A percentile compares a stretch with the other conserved stretches of the same genome.
These are phyloP conservation scores for Lentinula sp. DNA, from an alignment of 768 basidiomycete genomes.

Conservation along the genomic window DNA sequence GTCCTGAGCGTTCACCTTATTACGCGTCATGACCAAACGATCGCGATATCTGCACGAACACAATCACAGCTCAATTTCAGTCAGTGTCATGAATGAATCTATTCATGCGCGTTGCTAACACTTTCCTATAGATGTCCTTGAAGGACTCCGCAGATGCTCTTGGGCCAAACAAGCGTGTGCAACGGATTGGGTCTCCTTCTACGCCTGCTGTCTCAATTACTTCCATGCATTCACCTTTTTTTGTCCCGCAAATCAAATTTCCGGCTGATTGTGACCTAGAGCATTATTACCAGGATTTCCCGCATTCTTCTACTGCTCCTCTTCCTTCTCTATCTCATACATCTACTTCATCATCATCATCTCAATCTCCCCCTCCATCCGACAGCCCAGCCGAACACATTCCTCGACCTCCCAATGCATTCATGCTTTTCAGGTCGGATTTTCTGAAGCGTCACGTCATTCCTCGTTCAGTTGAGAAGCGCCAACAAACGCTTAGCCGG, in stretches of 20 bases:
- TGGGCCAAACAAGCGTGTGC: background rate
- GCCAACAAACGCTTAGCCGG: slow-evolving; percentile 69
- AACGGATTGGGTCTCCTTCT: background rate
- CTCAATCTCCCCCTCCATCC: background rate
- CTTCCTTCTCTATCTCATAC: background rate
- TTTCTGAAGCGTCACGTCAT: slow-evolving; percentile 46
- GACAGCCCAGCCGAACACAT: slow-evolving; percentile 32
- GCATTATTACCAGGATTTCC: background rate
- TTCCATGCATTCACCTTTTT: background rate
- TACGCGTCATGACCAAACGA: background rate
- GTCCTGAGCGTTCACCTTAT: background rate
- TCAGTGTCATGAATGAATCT: background rate
- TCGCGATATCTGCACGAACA: background rate
- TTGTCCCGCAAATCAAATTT: background rate
- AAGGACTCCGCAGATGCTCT: background rate
- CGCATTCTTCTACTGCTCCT: background rate
- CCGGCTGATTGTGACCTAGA: background rate
- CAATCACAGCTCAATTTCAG: background rate
- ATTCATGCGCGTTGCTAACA: background rate
- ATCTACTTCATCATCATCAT: slow-evolving; percentile 2
- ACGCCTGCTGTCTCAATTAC: too few relatives aligned
- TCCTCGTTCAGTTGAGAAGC: slow-evolving; percentile 44
- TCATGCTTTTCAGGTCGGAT: slow-evolving; percentile 75
- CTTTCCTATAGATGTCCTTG: background rate
- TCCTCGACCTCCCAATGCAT: slow-evolving; percentile 76